Conservation (phyloP, 202 grass and related monocot genomes). For the Tripidium arundinaceum region DNA sequence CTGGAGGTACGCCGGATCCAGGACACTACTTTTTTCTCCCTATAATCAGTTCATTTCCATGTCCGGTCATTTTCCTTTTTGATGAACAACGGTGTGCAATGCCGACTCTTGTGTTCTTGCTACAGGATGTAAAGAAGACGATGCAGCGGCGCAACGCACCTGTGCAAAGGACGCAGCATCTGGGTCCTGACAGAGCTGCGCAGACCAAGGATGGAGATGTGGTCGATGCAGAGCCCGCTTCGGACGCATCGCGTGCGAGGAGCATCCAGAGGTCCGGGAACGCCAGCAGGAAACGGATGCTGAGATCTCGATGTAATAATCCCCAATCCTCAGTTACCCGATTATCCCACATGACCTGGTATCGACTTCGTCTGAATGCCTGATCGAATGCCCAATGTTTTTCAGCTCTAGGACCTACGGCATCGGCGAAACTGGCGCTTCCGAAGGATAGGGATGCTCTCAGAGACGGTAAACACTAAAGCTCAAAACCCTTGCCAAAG, state of each 20-base stretch:
- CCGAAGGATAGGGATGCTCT: too few species aligned
- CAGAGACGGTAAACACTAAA: too few species aligned
- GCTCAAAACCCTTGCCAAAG: too few species aligned
- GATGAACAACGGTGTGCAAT: background rate
- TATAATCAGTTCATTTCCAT: background rate
- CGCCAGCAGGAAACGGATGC: constrained; percentile 42
- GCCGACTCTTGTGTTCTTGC: background rate
- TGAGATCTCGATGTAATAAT: constrained; percentile 44
- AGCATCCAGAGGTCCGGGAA: constrained; percentile 26
- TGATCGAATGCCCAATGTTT: too few species aligned
- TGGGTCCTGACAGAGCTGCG: constrained; percentile 5
- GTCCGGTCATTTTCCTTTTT: background rate
- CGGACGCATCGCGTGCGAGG: background rate
- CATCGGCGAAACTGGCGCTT: too few species aligned
- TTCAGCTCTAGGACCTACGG: too few species aligned
- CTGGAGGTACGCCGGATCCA: constrained; percentile 21
- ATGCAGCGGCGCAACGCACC: constrained; percentile 15
- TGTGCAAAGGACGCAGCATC: constrained; percentile 14
- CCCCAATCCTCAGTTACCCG: too few species aligned
- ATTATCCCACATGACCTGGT: too few species aligned
- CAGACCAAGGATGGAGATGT: constrained; percentile 20
- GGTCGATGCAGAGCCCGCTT: constrained; percentile 6
- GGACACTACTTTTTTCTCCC: background rate
- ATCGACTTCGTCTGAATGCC: too few species aligned
- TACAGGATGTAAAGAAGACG: constrained; percentile 42